These are phyloP conservation scores for Poa annua DNA, from an alignment of 176 grass and related monocot genomes.

Conservation along the genomic window DNA sequence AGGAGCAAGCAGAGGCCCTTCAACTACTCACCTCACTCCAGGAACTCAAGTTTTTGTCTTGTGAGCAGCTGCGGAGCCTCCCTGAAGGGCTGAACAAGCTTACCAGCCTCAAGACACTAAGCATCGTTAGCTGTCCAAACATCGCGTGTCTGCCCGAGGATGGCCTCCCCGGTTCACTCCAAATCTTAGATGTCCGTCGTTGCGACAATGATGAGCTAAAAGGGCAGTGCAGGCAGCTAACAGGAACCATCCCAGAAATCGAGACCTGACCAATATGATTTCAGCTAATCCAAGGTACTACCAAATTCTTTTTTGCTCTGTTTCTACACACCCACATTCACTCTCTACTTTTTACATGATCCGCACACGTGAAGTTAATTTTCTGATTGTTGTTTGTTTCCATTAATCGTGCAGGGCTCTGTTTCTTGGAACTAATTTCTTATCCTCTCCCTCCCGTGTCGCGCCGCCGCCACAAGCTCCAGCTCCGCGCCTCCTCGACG, in stretches of 20 bases:
- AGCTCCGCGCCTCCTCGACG: too few relatives aligned
- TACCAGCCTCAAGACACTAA: not conserved
- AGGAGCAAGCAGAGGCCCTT: not conserved
- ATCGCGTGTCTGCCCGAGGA: not conserved
- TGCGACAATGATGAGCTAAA: not conserved
- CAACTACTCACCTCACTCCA: not conserved
- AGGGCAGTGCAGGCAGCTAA: not conserved
- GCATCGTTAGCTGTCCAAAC: not conserved
- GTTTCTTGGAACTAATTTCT: too few relatives aligned
- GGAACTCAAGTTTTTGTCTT: not conserved
- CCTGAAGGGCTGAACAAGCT: not conserved
- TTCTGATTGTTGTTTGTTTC: too few relatives aligned
- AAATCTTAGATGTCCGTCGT: not conserved
- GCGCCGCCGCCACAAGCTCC: too few relatives aligned
- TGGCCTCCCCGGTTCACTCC: not conserved
- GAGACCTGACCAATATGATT: too few relatives aligned
- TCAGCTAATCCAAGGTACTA: too few relatives aligned
- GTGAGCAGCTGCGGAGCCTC: not conserved
- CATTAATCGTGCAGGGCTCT: too few relatives aligned
- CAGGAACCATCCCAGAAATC: not conserved
- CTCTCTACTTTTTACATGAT: too few relatives aligned
- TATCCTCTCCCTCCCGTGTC: too few relatives aligned
- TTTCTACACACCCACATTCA: too few relatives aligned
- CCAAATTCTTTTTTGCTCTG: too few relatives aligned
- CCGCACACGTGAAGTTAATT: too few relatives aligned